Evolutionary conservation across 2,329 filamentous ascomycete genomes (phyloP).

Genomic region (Aschersonia sp.): DNA sequence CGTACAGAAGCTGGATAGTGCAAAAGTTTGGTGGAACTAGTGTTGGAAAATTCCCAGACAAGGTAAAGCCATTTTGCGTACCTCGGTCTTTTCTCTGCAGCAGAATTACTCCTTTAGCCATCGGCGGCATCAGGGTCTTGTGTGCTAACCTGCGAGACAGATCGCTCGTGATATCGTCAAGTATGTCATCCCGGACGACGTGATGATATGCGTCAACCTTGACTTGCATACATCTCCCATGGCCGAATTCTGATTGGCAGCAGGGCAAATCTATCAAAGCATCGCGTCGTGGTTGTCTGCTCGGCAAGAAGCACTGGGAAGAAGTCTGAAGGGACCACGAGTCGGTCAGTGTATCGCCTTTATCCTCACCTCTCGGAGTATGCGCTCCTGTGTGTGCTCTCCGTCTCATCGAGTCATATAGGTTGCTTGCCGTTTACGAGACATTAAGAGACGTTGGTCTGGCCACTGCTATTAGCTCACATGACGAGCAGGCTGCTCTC

Average conservation of each 20-base stretch:
- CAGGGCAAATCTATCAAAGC: constrained; percentile 39
- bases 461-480: constrained; percentile 29
- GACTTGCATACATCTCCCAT: not conserved
- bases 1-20: constrained; percentile 57
- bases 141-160: constrained; percentile 10
- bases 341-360: constrained; percentile 48
- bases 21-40: constrained; percentile 95
- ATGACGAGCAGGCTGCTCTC: constrained; percentile 36
- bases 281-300: constrained; percentile 83
- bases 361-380: too few species aligned
- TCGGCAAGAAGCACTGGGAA: constrained; percentile 90
- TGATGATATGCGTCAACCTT: not conserved
- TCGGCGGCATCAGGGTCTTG: not conserved
- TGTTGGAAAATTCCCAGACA: constrained; percentile 81
- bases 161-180: constrained; percentile 29
- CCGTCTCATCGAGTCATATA: constrained; percentile 11
- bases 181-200: constrained; percentile 12
- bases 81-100: not conserved
- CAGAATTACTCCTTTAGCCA: not conserved
- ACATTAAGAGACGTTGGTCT: constrained; percentile 39
- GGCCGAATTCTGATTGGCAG: not conserved
- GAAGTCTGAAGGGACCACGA: constrained; percentile 90
- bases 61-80: constrained; percentile 24
- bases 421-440: constrained; percentile 44
- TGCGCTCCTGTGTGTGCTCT: too few species aligned